phyloP scores from a whole-genome alignment of 257 asterid species.

The Lycium ferocissimum region DNA sequence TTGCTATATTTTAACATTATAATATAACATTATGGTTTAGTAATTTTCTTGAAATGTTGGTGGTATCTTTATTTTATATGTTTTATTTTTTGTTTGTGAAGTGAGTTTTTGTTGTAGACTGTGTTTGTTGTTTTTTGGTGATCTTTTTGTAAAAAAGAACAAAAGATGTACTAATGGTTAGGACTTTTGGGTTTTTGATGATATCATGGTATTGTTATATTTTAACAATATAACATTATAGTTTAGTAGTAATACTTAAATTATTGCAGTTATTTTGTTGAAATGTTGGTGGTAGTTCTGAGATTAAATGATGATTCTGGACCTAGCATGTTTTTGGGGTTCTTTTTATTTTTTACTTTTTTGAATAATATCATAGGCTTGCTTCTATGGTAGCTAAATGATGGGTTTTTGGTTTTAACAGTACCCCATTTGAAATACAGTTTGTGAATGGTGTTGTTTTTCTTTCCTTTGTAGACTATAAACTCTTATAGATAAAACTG shows the following conservation, averaged over 20 bases:
- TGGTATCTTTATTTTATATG: background rate
- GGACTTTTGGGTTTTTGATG: background rate
- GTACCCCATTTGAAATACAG: background rate
- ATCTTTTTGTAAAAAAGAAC: background rate
- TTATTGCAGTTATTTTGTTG: background rate
- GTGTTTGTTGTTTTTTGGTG: background rate
- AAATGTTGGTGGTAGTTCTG: background rate
- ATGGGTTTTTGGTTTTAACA: background rate
- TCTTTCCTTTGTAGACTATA: background rate
- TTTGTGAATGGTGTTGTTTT: background rate
- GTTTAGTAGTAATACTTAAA: background rate
- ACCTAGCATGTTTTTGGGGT: background rate
- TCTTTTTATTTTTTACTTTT: background rate
- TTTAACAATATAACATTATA: background rate
- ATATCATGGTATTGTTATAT: background rate
- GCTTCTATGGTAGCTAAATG: background rate
- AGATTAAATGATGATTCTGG: background rate
- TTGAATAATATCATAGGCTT: background rate
- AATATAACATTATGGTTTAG: too few relatives aligned
- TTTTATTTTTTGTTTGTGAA: background rate
- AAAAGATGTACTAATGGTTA: background rate
- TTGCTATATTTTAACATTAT: background rate
- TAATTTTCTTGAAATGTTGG: too few relatives aligned
- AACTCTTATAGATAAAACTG: background rate
- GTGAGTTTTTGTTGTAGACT: constrained; percentile 6